Percentiles rank a stretch among this genome's conserved stretches.
Conservation (phyloP, 2,329 filamentous ascomycete species). For the Laburnicola sp. region DNA sequence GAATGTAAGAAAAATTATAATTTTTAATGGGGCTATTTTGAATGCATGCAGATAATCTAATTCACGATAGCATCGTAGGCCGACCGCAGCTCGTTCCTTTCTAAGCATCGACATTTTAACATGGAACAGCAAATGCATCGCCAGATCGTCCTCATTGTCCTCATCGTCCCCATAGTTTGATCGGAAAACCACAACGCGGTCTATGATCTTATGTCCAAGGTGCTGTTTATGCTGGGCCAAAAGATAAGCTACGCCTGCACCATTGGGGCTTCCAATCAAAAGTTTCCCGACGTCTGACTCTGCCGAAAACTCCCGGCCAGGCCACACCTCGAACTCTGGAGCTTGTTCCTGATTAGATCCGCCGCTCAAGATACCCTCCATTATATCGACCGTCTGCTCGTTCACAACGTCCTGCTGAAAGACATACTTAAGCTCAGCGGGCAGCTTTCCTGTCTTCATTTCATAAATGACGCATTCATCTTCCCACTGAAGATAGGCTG, state of each 20-base stretch:
- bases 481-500: neutral
- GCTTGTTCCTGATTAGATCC: neutral
- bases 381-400: neutral
- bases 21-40: no score
- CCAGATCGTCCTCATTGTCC: neutral
- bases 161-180: neutral
- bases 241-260: neutral
- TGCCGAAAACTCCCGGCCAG: neutral
- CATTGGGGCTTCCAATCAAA: constrained; percentile 5
- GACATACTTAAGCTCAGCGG: neutral
- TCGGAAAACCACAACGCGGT: no score
- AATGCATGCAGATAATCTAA: no score
- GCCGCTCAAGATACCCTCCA: neutral
- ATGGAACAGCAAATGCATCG: neutral
- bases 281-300: constrained; percentile 1
- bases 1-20: no score
- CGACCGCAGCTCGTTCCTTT: neutral
- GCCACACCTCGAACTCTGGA: neutral
- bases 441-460: neutral
- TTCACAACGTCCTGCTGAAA: neutral
- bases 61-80: no score
- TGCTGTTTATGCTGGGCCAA: constrained; percentile 3
- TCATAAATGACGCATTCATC: neutral
- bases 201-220: neutral
- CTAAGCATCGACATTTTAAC: neutral